A percentile compares a stretch with the other conserved stretches of the same genome.
These are phyloP conservation scores for Elongisporangium prolatum DNA, from an alignment of 352 stramenopile genomes.

Conservation along the genomic window DNA sequence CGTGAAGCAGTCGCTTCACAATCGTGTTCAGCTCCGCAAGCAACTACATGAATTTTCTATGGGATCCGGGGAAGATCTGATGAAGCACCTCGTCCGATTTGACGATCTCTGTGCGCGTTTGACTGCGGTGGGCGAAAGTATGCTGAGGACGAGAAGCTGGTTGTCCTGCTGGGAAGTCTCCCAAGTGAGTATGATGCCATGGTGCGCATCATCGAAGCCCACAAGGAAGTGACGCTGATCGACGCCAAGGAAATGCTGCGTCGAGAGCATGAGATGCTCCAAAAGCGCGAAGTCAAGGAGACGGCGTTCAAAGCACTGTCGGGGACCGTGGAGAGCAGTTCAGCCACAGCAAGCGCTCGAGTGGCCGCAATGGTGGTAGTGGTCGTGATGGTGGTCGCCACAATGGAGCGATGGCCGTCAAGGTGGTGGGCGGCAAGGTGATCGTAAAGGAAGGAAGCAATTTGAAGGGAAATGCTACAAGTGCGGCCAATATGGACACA, in stretches of 20 bases:
- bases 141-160: conserved; percentile 14
- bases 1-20: conserved; percentile 13
- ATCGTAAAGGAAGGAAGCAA: no score
- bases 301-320: no score
- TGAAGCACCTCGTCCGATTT: conserved; percentile 17
- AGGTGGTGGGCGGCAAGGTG: no score
- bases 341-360: no score
- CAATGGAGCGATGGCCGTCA: no score
- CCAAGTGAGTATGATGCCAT: conserved; percentile 15
- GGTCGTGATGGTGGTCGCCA: no score
- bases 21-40: conserved; percentile 19
- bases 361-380: no score
- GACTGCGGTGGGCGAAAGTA: conserved; percentile 7
- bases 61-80: conserved; percentile 5
- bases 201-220: conserved; percentile 12
- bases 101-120: conserved; percentile 15
- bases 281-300: no score
- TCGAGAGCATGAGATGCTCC: conserved; percentile 6
- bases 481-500: no score
- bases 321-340: no score
- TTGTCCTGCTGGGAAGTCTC: conserved; percentile 10
- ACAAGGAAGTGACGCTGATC: conserved; percentile 6
- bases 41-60: conserved; percentile 13
- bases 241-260: conserved; percentile 17
- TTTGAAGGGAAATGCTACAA: no score